These are phyloP conservation scores for Cynara cardunculus DNA, from an alignment of 129 eudicot genomes.

Conservation along the genomic window DNA sequence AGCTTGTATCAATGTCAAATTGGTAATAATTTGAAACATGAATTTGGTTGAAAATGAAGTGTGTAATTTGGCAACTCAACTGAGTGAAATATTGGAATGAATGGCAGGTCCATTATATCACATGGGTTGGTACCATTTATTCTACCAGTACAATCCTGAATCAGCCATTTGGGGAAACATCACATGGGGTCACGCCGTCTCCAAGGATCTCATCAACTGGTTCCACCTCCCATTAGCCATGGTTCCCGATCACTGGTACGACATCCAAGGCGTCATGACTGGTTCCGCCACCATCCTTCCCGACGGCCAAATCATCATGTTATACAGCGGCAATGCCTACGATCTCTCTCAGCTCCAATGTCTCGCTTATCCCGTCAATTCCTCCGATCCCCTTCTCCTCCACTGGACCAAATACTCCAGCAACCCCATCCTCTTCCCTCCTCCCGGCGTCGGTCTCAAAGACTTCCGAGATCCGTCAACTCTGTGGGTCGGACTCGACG, in stretches of 20 bases:
- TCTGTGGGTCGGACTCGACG: slow-evolving; percentile 60
- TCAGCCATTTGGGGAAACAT: slow-evolving; percentile 82
- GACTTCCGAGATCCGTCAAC: slow-evolving; percentile 83
- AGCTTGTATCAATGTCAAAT: too few species aligned
- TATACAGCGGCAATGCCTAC: slow-evolving; percentile 54
- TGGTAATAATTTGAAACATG: too few species aligned
- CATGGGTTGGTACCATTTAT: slow-evolving; percentile 83
- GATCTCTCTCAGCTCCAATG: slow-evolving; percentile 69
- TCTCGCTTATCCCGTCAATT: slow-evolving; percentile 56
- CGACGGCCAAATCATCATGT: slow-evolving; percentile 54
- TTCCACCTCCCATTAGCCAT: slow-evolving; percentile 61
- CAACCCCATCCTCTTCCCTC: slow-evolving; percentile 73
- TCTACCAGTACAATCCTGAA: slow-evolving; percentile 75
- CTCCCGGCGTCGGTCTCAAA: slow-evolving; percentile 44
- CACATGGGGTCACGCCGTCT: slow-evolving; percentile 80
- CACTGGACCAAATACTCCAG: slow-evolving; percentile 62
- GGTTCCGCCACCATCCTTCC: slow-evolving; percentile 84
- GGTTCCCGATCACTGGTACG: slow-evolving; percentile 82
- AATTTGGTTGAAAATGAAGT: too few species aligned
- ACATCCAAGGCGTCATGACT: slow-evolving; percentile 70
- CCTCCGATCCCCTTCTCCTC: slow-evolving; percentile 74
- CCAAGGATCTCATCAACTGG: slow-evolving; percentile 74
- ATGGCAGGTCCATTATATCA: slow-evolving; percentile 66
- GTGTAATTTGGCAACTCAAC: too few species aligned
- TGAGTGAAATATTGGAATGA: neutral